A percentile compares a stretch with the other conserved stretches of the same genome.
These are phyloP conservation scores for Zelopaecilomyces penicillatus DNA, from an alignment of 2,329 filamentous ascomycete species.

Conservation along the genomic window DNA sequence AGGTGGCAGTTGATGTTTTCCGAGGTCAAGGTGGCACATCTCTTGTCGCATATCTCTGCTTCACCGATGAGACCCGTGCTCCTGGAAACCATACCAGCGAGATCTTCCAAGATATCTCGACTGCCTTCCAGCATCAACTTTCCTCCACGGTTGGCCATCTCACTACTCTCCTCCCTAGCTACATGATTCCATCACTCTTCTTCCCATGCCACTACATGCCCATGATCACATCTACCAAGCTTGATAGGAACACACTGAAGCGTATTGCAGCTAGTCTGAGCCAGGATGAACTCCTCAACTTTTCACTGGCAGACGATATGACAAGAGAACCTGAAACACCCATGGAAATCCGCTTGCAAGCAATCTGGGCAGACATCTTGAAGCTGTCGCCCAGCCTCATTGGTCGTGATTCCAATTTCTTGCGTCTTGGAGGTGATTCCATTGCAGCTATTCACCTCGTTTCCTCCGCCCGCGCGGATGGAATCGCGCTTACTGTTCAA, in stretches of 20 bases:
- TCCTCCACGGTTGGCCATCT: constrained; percentile 2
- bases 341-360: constrained; percentile 4
- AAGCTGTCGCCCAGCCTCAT: constrained; percentile 15
- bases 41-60: neutral
- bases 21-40: neutral
- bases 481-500: constrained; percentile 7
- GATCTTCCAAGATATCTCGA: constrained; percentile 6
- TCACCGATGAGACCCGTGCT: neutral
- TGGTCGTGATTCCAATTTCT: constrained; percentile 19
- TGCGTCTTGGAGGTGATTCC: constrained; percentile 20
- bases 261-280: neutral
- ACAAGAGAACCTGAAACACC: constrained; percentile 4
- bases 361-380: constrained; percentile 6
- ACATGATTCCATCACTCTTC: constrained; percentile 6
- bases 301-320: neutral
- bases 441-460: constrained; percentile 16
- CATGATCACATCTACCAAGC: constrained; percentile 1
- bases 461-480: constrained; percentile 2
- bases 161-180: constrained; percentile 1
- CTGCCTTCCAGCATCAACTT: constrained; percentile 7
- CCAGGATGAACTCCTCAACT: neutral
- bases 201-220: constrained; percentile 5
- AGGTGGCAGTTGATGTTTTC: neutral
- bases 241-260: constrained; percentile 3
- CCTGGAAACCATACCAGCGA: neutral